These are phyloP conservation scores for Casuarina cunninghamiana DNA, from an alignment of 306 rosid genomes.

Conservation along the genomic window DNA sequence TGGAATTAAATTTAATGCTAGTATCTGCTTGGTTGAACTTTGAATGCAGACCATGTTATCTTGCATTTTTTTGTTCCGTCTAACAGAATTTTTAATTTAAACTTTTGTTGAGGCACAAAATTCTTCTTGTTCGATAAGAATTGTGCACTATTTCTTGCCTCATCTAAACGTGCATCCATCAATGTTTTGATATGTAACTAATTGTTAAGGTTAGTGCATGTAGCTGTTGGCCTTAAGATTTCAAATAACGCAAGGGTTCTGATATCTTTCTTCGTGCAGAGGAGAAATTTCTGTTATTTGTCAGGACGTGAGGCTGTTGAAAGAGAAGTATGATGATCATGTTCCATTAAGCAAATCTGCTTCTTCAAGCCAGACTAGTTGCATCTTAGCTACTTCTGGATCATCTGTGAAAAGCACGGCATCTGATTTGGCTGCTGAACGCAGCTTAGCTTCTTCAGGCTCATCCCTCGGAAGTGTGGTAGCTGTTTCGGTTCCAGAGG, in stretches of 20 bases:
- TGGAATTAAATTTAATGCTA: background rate
- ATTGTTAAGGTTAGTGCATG: background rate
- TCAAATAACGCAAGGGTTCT: background rate
- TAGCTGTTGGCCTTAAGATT: background rate
- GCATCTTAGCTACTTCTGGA: conserved; percentile 62
- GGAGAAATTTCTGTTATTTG: conserved; percentile 89
- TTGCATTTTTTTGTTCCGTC: background rate
- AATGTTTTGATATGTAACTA: background rate
- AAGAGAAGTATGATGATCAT: conserved; percentile 79
- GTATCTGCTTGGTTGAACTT: background rate
- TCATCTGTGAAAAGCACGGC: conserved; percentile 39
- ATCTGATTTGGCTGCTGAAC: conserved; percentile 6
- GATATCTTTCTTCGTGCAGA: conserved; percentile 44
- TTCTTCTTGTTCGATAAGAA: background rate
- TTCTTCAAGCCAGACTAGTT: conserved; percentile 83
- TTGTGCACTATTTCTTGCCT: background rate
- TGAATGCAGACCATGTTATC: background rate
- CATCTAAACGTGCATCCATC: background rate
- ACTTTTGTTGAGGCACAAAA: background rate
- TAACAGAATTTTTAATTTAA: background rate
- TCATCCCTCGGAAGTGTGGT: conserved; percentile 32
- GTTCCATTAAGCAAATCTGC: conserved; percentile 83
- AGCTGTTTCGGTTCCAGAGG: conserved; percentile 39
- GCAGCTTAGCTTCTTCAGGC: conserved; percentile 59
- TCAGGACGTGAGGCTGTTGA: conserved; percentile 68